These are phyloP conservation scores for Fusarium luffae DNA, from an alignment of 2,329 filamentous ascomycete genomes.

Conservation along the genomic window DNA sequence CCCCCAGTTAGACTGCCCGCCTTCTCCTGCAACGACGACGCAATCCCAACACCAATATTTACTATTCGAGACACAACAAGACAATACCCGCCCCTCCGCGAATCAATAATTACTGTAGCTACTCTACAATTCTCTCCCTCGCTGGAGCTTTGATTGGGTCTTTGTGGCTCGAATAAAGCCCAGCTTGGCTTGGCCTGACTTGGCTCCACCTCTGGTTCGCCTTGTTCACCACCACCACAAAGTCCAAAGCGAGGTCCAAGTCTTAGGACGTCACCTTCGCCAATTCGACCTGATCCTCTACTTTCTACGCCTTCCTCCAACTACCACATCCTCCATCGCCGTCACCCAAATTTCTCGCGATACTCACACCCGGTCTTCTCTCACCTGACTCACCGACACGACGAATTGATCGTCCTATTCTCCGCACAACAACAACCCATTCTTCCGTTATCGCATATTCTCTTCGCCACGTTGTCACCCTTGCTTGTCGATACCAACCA, in stretches of 20 bases:
- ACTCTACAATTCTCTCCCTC: conserved; percentile 20
- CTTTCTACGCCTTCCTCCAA: conserved; percentile 16
- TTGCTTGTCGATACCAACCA: conserved; percentile 11
- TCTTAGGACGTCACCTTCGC: conserved; percentile 31
- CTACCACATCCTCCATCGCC: neutral
- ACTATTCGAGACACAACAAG: neutral
- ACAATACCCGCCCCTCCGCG: conserved; percentile 1
- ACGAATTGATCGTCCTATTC: conserved; percentile 14
- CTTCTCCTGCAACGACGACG: conserved; percentile 21
- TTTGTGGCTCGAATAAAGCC: conserved; percentile 29
- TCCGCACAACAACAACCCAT: conserved; percentile 3
- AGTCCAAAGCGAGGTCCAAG: neutral
- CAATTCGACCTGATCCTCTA: conserved; percentile 23
- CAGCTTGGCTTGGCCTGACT: conserved; percentile 26
- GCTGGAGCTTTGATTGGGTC: conserved; percentile 18
- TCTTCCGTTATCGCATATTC: conserved; percentile 26
- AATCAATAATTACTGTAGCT: conserved; percentile 16
- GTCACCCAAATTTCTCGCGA: conserved; percentile 13
- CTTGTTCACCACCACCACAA: conserved; percentile 28
- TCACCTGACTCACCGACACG: conserved; percentile 13
- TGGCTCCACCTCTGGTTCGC: conserved; percentile 36
- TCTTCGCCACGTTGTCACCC: conserved; percentile 31
- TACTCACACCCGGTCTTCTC: conserved; percentile 6
- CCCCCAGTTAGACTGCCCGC: conserved; percentile 9
- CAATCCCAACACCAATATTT: conserved; percentile 12